These are phyloP conservation scores for Pharnaceum exiguum DNA, from an alignment of 148 eudicot genomes.

Conservation along the genomic window DNA sequence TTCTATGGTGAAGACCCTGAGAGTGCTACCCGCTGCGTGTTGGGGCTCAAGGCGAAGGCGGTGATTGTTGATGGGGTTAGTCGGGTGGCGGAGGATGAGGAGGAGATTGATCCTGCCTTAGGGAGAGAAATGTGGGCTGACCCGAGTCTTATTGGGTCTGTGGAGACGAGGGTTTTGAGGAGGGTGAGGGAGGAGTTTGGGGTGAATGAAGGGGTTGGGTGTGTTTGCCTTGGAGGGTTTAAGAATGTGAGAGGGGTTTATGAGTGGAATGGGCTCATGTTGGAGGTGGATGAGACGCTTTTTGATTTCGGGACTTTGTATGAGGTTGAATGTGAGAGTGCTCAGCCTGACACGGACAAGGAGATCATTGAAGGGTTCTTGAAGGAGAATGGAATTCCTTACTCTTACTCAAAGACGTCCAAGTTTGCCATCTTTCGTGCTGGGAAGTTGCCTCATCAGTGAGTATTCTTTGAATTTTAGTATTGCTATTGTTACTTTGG, in stretches of 20 bases:
- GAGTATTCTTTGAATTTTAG: slow-evolving; percentile 22
- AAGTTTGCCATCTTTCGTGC: slow-evolving; percentile 72
- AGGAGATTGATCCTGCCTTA: slow-evolving; percentile 48
- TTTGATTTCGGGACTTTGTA: slow-evolving; percentile 74
- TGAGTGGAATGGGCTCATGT: slow-evolving; percentile 66
- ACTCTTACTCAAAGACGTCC: slow-evolving; percentile 58
- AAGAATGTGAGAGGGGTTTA: slow-evolving; percentile 74
- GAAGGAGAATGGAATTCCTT: slow-evolving; percentile 56
- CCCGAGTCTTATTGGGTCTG: slow-evolving; percentile 37
- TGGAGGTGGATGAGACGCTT: slow-evolving; percentile 76
- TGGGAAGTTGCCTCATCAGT: slow-evolving; percentile 56
- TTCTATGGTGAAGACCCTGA: slow-evolving; percentile 55
- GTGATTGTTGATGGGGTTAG: slow-evolving; percentile 60
- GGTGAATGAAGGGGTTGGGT: slow-evolving; percentile 35
- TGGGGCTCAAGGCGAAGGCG: slow-evolving; percentile 63
- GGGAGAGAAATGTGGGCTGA: slow-evolving; percentile 49
- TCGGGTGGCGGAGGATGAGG: slow-evolving; percentile 82
- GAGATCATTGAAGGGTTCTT: slow-evolving; percentile 55
- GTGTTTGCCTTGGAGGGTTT: slow-evolving; percentile 76
- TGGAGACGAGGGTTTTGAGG: slow-evolving; percentile 50
- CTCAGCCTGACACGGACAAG: slow-evolving; percentile 72
- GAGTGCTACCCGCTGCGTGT: slow-evolving; percentile 49
- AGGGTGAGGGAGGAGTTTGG: slow-evolving; percentile 71
- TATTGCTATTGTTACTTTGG: neutral
- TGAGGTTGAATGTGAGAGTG: slow-evolving; percentile 84